These are phyloP conservation scores for Chalciporus sphaerocephalus DNA, from an alignment of 768 basidiomycete species.

Conservation along the genomic window DNA sequence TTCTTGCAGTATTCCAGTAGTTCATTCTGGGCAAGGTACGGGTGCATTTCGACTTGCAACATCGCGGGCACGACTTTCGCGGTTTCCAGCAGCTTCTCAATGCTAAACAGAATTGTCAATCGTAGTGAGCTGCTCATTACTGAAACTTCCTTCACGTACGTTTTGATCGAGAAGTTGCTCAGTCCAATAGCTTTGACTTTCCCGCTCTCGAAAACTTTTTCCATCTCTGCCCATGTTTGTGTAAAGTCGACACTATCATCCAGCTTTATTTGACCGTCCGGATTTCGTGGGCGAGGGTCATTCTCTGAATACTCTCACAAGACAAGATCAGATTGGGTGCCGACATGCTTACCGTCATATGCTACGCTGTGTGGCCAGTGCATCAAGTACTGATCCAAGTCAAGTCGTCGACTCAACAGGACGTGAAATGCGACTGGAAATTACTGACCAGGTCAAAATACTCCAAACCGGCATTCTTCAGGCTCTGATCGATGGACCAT, in stretches of 20 bases:
- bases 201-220: slow-evolving; percentile 13
- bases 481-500: slow-evolving; percentile 32
- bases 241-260: slow-evolving; percentile 18
- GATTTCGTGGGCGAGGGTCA: slow-evolving; percentile 12
- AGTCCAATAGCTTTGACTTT: slow-evolving; percentile 29
- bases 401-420: not conserved
- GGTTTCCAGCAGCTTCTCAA: slow-evolving; percentile 20
- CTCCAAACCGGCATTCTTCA: slow-evolving; percentile 34
- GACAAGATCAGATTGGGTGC: not conserved
- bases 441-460: slow-evolving; percentile 41
- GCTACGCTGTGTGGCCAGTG: slow-evolving; percentile 34
- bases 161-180: slow-evolving; percentile 35
- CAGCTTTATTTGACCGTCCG: slow-evolving; percentile 13
- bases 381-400: slow-evolving; percentile 36
- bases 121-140: not conserved
- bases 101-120: not conserved
- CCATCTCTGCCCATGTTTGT: slow-evolving; percentile 30
- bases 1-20: slow-evolving; percentile 26
- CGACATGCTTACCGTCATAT: slow-evolving; percentile 14
- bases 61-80: slow-evolving; percentile 30
- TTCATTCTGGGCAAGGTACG: slow-evolving; percentile 30
- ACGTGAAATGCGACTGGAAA: not conserved
- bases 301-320: not conserved
- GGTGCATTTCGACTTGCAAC: slow-evolving; percentile 33
- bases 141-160: slow-evolving; percentile 5